A percentile compares a stretch with the other conserved stretches of the same genome.
Evolutionary conservation across 1,139 yeast genomes (phyloP).

Genomic region (Sugiyamaella grinbergsii): DNA sequence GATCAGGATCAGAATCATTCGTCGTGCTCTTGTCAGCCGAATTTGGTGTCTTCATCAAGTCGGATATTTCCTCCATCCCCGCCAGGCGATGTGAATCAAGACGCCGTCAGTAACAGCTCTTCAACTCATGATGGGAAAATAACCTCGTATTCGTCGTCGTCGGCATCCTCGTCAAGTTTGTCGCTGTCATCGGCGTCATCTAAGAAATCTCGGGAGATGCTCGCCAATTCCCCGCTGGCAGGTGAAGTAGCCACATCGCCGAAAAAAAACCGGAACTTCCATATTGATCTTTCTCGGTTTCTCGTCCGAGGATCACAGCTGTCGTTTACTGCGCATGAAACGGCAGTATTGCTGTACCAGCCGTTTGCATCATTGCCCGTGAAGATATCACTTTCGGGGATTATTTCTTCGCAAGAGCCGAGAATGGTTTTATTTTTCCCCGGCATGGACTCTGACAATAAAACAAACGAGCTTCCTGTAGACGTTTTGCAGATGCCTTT

Average conservation of each 20-base stretch:
- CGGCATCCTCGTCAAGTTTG: constrained; percentile 1
- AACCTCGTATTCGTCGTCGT: constrained; percentile 1
- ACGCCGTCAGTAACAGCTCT: background rate
- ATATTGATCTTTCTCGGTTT: constrained; percentile 5
- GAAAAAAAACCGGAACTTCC: constrained; percentile 2
- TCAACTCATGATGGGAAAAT: background rate
- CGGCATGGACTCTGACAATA: constrained; percentile 10
- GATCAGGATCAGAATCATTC: constrained; percentile 7
- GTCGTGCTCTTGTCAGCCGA: background rate
- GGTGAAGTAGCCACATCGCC: background rate
- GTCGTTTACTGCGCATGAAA: background rate
- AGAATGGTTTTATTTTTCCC: constrained; percentile 13
- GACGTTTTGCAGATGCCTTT: constrained; percentile 15
- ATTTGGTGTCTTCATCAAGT: background rate
- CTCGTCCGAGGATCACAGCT: constrained; percentile 10
- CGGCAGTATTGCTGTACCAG: constrained; percentile 4
- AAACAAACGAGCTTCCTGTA: constrained; percentile 9
- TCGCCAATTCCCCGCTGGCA: background rate
- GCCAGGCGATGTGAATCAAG: constrained; percentile 4
- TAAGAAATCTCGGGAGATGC: background rate
- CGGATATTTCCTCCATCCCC: constrained; percentile 11
- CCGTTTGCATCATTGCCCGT: constrained; percentile 5
- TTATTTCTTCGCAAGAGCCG: constrained; percentile 3
- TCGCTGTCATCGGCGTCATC: background rate
- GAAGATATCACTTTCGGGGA: background rate